Evolutionary conservation across 192 early-diverging fungal species (phyloP).

Genomic region (Rhizophagus clarus): DNA sequence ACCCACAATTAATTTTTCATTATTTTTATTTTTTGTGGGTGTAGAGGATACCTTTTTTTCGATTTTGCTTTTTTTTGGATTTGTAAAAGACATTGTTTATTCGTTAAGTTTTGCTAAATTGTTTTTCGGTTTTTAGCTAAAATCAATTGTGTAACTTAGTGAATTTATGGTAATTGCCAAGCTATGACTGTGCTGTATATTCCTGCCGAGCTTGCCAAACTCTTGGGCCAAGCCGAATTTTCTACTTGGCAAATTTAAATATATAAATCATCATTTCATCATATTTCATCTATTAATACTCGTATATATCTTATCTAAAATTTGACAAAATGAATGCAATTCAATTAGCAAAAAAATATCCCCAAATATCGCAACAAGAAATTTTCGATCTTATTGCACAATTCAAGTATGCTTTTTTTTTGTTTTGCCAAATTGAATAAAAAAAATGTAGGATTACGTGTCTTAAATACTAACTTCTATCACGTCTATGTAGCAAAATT

Average conservation of each 20-base stretch:
- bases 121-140: background rate
- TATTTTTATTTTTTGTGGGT: background rate
- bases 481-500: slow-evolving; percentile 48
- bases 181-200: background rate
- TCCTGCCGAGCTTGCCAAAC: background rate
- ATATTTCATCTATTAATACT: background rate
- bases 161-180: background rate
- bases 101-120: too few relatives aligned
- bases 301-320: too few relatives aligned
- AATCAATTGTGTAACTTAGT: background rate
- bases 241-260: background rate
- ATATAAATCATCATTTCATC: background rate
- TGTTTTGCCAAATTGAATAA: background rate
- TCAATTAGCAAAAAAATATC: slow-evolving; percentile 29
- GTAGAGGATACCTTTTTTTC: background rate
- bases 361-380: slow-evolving; percentile 29
- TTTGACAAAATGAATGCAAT: slow-evolving; percentile 28
- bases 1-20: background rate
- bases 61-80: background rate
- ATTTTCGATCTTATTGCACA: slow-evolving; percentile 23
- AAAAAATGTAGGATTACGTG: too few relatives aligned
- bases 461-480: slow-evolving; percentile 10
- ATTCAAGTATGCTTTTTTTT: slow-evolving; percentile 28
- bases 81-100: background rate
- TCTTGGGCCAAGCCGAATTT: background rate